Evolutionary conservation across 352 stramenopile species (phyloP), one percentile per base, ranked within the genome.

Genomic region (Globisporangium carolinianum): DNA sequence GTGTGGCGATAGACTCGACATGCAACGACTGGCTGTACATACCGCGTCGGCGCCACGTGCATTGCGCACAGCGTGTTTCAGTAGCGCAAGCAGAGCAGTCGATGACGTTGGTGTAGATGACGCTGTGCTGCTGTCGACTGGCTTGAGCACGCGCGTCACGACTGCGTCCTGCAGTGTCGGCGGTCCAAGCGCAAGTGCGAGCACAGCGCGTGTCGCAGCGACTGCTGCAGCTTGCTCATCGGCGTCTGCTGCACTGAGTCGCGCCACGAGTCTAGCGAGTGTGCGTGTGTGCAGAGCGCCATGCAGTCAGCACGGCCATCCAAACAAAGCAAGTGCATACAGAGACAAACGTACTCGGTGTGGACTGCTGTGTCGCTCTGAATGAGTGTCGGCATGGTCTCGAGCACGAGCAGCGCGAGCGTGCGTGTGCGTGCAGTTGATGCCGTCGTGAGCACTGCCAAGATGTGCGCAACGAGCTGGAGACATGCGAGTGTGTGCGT

Each of bases 381-480:
- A 53, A 78, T 37, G 4, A 79, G 51, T 17, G 65, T 71, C 47
- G 75, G 68, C 68, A 86, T 79, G 5, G 73, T 76, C 42, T 64
- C 75, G 17, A 86, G 43, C 47, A 86, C 47, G 17, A 72, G 65
- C 49, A 79, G 47, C 32, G 65, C 67, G 51, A 74, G 51, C 10
- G 70, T 71, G 15, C 69, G 60, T 24, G 66, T 50, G 24, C 51
- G 55, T 32, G 51, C 43, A 0, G 43, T 58, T 0, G 43, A 46
- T 41, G 45, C 17, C 11, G 45, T 49, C 17, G 45, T 49, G 45
- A 76, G 60, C 48, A 71, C 58, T 7, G 32, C 48, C 18, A 72
- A 9, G 17, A 83, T 38, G 60, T 81, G 58, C 43, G 47, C 55
- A 58, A 48, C 55, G 38, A 58, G 46, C 24, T 48, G 50, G 4